Conservation (phyloP, 2,329 filamentous ascomycete species). For the Xylariaceae sp. region DNA sequence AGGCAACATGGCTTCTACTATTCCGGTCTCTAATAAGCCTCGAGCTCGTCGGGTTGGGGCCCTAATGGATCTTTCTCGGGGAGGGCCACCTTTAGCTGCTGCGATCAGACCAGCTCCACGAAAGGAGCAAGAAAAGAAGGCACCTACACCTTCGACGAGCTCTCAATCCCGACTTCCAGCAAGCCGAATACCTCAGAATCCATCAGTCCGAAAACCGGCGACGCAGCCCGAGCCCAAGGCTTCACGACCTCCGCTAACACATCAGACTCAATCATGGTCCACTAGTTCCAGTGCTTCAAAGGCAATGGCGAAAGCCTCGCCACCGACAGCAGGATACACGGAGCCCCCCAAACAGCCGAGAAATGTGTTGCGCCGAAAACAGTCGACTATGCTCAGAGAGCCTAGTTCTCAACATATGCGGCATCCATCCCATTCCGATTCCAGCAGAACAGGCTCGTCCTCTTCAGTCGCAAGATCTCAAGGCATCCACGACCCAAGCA, state of each 20-base stretch:
- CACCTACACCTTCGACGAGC: constrained; percentile 17
- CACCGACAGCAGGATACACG: constrained; percentile 36
- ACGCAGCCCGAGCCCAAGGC: constrained; percentile 9
- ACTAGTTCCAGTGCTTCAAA: constrained; percentile 32
- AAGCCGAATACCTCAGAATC: constrained; percentile 39
- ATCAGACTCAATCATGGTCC: constrained; percentile 45
- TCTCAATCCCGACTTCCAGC: constrained; percentile 25
- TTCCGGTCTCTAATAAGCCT: constrained; percentile 24
- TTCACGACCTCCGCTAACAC: constrained; percentile 38
- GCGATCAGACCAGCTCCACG: constrained; percentile 23
- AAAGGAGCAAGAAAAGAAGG: constrained; percentile 26
- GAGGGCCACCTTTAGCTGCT: constrained; percentile 23
- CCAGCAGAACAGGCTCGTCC: constrained; percentile 40
- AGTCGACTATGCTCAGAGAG: constrained; percentile 45
- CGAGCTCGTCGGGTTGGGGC: constrained; percentile 27
- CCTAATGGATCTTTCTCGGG: constrained; percentile 27
- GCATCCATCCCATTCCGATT: constrained; percentile 35
- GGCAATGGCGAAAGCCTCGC: constrained; percentile 33
- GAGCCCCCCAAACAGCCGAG: constrained; percentile 34
- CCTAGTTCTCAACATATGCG: constrained; percentile 25
- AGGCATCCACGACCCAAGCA: constrained; percentile 34
- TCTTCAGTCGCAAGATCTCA: constrained; percentile 42
- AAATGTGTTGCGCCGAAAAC: constrained; percentile 50
- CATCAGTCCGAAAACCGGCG: constrained; percentile 25
- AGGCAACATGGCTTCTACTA: constrained; percentile 34